Evolutionary conservation across 805 yeast species (phyloP).

Genomic region (Starmera dryadoides): DNA sequence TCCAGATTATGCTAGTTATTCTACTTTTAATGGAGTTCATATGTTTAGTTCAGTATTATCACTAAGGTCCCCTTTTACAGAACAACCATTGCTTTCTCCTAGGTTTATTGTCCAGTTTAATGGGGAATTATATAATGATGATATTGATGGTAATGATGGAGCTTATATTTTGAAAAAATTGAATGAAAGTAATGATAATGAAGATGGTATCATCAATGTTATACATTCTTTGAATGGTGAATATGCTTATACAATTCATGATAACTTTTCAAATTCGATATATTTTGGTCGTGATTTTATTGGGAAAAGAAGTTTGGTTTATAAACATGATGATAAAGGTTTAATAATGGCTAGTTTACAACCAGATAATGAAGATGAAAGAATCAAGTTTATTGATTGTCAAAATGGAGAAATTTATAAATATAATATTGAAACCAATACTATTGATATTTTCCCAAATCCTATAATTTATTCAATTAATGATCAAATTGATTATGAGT

Average conservation of each 20-base stretch:
- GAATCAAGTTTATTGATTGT: slow-evolving; percentile 43
- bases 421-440: slow-evolving; percentile 24
- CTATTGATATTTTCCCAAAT: slow-evolving; percentile 12
- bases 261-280: slow-evolving; percentile 29
- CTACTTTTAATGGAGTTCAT: slow-evolving; percentile 8
- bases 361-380: slow-evolving; percentile 22
- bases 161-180: slow-evolving; percentile 36
- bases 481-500: slow-evolving; percentile 13
- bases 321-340: slow-evolving; percentile 28
- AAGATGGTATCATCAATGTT: slow-evolving; percentile 30
- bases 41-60: slow-evolving; percentile 60
- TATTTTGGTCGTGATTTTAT: slow-evolving; percentile 81
- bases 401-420: slow-evolving; percentile 40
- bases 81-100: slow-evolving; percentile 52
- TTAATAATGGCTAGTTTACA: slow-evolving; percentile 42
- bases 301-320: slow-evolving; percentile 72
- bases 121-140: slow-evolving; percentile 78
- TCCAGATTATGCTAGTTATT: slow-evolving; percentile 43
- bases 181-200: slow-evolving; percentile 20
- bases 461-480: slow-evolving; percentile 14
- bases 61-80: slow-evolving; percentile 67
- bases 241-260: slow-evolving; percentile 58
- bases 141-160: slow-evolving; percentile 59
- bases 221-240: slow-evolving; percentile 63
- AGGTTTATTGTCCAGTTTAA: slow-evolving; percentile 62